Evolutionary conservation across 2,329 filamentous ascomycete genomes (phyloP), one percentile per base, ranked within the genome.

Genomic region (Lachnellula cervina): DNA sequence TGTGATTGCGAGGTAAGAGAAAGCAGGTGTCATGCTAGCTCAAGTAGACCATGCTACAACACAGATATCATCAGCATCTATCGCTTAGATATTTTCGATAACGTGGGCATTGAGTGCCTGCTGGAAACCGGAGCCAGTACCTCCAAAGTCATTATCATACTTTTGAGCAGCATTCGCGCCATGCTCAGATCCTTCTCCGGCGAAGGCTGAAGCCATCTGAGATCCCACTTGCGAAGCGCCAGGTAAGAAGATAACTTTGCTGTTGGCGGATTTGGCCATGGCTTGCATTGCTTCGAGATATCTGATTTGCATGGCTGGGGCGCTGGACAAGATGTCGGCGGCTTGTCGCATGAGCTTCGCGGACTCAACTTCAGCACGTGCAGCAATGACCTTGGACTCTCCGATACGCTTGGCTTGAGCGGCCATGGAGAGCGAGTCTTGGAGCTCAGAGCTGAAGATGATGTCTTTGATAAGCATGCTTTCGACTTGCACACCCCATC

Each of bases 391-490:
- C 81, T 99, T 99, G 77, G 88, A 91, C 75, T 99, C 94, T 76
- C 94, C 94, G 55, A 97, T 96, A 65, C 94, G 88, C 87, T 97
- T 97, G 78, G 88, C 90, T 81, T 99, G 94, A 3, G 94, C 94
- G 40, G 94, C 94, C 94, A 99, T 97, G 70, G 90, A 96, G 49
- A 99, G 83, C 17, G 89, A 94, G 69, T 97, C 93, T 75, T 99
- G 94, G 45, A 99, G 81, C 65, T 97, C 94, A 69, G 90, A 85
- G 75, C 86, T 91, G 83, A 99, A 99, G 71, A 97, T 89, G 70
- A 99, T 96, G 74, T 99, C 94, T 77, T 99, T 97, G 82, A 99
- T 93, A 64, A 99, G 85, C 93, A 99, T 99, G 69, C 87, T 92
- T 80, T 97, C 94, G 56, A 97, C 94, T 69, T 90, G 85, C 7